Conservation (phyloP, 1,284 basidiomycete genomes). For the Leccinum fallax region DNA sequence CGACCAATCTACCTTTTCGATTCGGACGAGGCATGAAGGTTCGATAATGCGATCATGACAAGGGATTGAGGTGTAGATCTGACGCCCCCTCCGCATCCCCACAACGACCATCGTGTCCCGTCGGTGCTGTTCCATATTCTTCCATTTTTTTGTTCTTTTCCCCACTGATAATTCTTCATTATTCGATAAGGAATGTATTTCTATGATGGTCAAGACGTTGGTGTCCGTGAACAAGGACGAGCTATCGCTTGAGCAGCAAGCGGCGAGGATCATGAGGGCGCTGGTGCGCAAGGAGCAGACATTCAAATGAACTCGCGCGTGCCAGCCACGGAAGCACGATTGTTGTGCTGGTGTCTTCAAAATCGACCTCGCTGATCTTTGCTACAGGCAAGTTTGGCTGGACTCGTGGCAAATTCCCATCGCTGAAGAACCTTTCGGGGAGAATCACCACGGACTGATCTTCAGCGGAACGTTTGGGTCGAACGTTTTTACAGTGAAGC, state of each 20-base stretch:
- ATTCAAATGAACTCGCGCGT: too few species aligned
- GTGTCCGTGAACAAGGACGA: too few species aligned
- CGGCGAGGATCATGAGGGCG: too few species aligned
- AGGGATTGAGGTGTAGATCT: neutral
- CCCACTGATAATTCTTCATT: conserved; percentile 6
- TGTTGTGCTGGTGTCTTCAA: too few species aligned
- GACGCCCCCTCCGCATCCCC: neutral
- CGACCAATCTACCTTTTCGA: conserved; percentile 38
- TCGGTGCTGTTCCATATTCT: neutral
- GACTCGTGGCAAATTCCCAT: conserved; percentile 76
- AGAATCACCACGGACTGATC: conserved; percentile 82
- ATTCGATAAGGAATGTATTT: conserved; percentile 3
- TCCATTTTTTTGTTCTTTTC: neutral
- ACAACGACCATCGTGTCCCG: neutral
- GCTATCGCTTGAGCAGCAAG: too few species aligned
- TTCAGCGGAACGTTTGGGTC: conserved; percentile 68
- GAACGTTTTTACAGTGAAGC: conserved; percentile 65
- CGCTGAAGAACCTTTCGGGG: conserved; percentile 76
- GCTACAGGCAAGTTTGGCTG: conserved; percentile 87
- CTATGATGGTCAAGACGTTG: conserved; percentile 6
- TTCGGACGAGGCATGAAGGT: conserved; percentile 22
- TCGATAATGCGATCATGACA: neutral
- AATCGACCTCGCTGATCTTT: conserved; percentile 28
- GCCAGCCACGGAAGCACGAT: too few species aligned
- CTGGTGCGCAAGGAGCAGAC: too few species aligned